Evolutionary conservation across 2,329 filamentous ascomycete species (phyloP).

Genomic region (Colletotrichum falcatum): DNA sequence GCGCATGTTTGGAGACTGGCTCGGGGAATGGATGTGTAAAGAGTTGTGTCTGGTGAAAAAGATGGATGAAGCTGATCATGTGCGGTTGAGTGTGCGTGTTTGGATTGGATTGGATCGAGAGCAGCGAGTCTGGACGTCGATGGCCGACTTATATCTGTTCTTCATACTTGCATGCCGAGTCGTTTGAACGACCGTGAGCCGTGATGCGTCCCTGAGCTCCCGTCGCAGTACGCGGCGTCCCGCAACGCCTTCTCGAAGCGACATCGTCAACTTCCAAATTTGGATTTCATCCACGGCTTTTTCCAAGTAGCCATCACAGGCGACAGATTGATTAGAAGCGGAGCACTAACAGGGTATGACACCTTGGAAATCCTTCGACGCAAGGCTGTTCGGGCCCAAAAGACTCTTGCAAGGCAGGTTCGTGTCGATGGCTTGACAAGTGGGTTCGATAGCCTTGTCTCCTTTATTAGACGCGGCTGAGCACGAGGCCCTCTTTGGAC

Average conservation of each 20-base stretch:
- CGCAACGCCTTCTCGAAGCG: background rate
- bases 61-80: background rate
- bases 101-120: background rate
- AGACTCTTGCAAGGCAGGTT: background rate
- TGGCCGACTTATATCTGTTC: background rate
- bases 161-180: background rate
- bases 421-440: too few relatives aligned
- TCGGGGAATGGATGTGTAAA: background rate
- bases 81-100: background rate
- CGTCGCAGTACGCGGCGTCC: background rate
- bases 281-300: background rate
- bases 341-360: background rate
- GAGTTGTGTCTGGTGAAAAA: background rate
- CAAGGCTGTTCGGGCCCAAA: background rate
- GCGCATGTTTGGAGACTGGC: constrained; percentile 3
- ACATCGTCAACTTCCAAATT: background rate
- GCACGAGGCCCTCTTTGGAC: background rate
- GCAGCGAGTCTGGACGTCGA: too few relatives aligned
- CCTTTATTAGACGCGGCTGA: background rate
- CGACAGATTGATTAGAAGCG: background rate
- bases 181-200: too few relatives aligned
- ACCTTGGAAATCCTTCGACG: background rate
- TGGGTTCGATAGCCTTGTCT: too few relatives aligned
- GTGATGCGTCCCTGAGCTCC: too few relatives aligned
- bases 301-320: background rate